Base-by-base conservation (phyloP, 2,329 filamentous ascomycete genomes). In the Fusarium chaquense region DNA sequence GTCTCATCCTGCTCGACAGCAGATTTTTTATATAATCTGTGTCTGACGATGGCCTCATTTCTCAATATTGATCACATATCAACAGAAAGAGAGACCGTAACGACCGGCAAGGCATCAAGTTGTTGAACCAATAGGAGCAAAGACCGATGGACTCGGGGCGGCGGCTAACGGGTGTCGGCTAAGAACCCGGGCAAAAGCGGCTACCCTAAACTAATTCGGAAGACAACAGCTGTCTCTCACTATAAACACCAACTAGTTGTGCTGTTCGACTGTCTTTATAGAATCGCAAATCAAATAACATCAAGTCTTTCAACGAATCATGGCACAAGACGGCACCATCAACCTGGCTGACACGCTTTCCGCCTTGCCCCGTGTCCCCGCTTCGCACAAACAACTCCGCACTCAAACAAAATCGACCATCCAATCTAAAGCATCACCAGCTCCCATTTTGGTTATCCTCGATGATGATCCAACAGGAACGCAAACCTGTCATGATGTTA, bases 381-480 rank as follows among this genome's bases (percentile, higher is more conserved):
- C 30, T 0, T 47, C 47, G 0, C 36, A 65, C 15, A 30, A 22
- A 0, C 35, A 61, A 22, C 36, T 65, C 33, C 62, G 62, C n/a
- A 12, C 24, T 11, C 54, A 54, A 20, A 65, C 22, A 1, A 24
- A 9, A 0, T 44, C 16, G 0, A 24, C 9, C 1, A 45, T 65
- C 0, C 32, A 1, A 0, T 0, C 10, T 0, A 1, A 6, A 11
- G 5, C 40, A 1, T 32, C 47, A 2, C n/a, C 41, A 15, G 36
- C 54, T 2, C 62, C 62, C 0, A 4, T 65, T 0, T 38, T 65
- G 0, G 36, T 65, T 1, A 65, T 65, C 2, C 62, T 65, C 3
- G 62, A 65, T 1, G 62, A 65, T 3, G 62, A 65, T 12, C 62
- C 62, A n/a, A 65, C 62, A 1, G 62, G 62, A 5, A 65, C 62